These are phyloP conservation scores for Diaporthe eres DNA, from an alignment of 2,329 filamentous ascomycete species.

Conservation along the genomic window DNA sequence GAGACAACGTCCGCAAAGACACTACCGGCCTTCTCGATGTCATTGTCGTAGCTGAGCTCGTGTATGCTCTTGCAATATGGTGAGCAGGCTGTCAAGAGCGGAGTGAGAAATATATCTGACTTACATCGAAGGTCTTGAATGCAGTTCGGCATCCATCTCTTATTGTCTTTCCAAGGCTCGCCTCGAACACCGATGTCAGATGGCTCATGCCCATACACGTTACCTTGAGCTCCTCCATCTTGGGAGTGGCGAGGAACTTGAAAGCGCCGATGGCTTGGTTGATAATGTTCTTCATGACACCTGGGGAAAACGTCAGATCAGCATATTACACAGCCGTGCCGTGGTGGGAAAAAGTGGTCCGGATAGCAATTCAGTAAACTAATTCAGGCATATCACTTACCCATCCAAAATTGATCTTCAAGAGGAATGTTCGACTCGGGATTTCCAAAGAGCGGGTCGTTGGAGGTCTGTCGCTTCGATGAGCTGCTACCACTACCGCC, in stretches of 20 bases:
- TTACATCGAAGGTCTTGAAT: background rate
- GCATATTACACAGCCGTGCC: rapidly evolving
- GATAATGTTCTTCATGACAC: constrained; percentile 8
- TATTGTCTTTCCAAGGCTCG: background rate
- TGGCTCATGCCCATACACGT: constrained; percentile 10
- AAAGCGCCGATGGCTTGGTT: constrained; percentile 7
- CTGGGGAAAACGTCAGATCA: background rate
- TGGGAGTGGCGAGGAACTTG: constrained; percentile 10
- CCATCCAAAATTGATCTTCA: constrained; percentile 5
- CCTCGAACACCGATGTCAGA: constrained; percentile 2
- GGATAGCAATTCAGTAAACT: no score
- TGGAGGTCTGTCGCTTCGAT: constrained; percentile 2
- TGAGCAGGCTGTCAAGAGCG: background rate
- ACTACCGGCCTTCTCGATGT: constrained; percentile 11
- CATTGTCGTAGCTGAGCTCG: constrained; percentile 6
- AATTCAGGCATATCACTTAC: no score
- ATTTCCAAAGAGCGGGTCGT: constrained; percentile 9
- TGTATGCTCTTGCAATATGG: background rate
- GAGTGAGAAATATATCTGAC: background rate
- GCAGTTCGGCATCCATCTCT: constrained; percentile 1
- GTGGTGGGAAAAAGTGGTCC: no score
- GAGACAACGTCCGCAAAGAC: constrained; percentile 1
- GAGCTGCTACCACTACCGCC: constrained; percentile 2
- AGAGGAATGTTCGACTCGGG: constrained; percentile 12
- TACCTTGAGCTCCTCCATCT: background rate